Evolutionary conservation across 495 filamentous ascomycete genomes (phyloP).

Genomic region (Hypoxylon intermedium): DNA sequence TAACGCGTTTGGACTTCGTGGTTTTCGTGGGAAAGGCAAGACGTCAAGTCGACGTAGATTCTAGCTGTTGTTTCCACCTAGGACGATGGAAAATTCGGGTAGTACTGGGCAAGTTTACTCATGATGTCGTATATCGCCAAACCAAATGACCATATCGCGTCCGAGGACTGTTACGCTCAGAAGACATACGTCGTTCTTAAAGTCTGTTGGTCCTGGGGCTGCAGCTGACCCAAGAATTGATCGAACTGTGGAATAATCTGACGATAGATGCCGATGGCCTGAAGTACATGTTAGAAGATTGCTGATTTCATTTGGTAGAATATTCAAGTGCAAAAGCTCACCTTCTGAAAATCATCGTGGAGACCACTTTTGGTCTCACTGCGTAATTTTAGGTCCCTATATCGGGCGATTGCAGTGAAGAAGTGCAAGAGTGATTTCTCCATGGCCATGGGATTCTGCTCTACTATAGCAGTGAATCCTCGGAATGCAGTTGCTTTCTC

Average conservation of each 20-base stretch:
- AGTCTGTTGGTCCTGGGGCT: conserved; percentile 66
- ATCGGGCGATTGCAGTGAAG: conserved; percentile 83
- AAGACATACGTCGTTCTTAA: conserved; percentile 43
- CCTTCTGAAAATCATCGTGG: conserved; percentile 56
- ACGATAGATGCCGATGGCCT: conserved; percentile 85
- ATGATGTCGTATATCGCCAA: conserved; percentile 1
- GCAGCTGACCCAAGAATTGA: conserved; percentile 75
- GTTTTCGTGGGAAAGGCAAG: conserved; percentile 6
- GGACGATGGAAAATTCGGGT: not conserved
- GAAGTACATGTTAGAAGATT: conserved; percentile 9
- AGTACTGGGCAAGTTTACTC: conserved; percentile 1
- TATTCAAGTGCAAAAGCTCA: conserved; percentile 29
- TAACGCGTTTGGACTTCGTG: conserved; percentile 3
- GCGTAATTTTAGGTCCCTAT: conserved; percentile 63
- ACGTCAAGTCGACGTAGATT: conserved; percentile 9
- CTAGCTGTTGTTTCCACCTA: conserved; percentile 5
- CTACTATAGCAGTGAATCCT: conserved; percentile 84
- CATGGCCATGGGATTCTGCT: conserved; percentile 89
- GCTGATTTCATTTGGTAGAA: conserved; percentile 7
- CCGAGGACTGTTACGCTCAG: conserved; percentile 12
- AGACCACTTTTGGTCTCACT: conserved; percentile 55
- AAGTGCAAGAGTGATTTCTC: conserved; percentile 82
- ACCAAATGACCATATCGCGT: not conserved
- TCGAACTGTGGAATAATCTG: conserved; percentile 84
- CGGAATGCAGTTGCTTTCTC: conserved; percentile 94